Base-by-base conservation (phyloP, 2,329 filamentous ascomycete species). In the Neonectria hederae region DNA sequence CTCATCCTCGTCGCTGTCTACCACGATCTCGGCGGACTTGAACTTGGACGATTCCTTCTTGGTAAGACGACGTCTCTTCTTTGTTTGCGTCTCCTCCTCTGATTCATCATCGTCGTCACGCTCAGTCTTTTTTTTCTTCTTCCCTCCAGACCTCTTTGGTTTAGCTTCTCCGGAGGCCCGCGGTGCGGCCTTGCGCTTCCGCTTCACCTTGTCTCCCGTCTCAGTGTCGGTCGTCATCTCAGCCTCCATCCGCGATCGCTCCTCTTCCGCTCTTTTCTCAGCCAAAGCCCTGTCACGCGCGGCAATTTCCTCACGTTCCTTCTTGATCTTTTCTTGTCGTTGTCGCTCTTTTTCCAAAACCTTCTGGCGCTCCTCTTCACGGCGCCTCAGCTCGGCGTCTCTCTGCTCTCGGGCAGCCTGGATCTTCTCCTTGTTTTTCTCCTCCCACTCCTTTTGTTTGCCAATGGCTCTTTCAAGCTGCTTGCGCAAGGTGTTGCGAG, bases 401-500 rank as follows among this genome's bases (percentile, higher is more conserved):
- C 95, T 91, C 65, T 89, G 87, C 72, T 92, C 89, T 38, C 92
- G 87, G 8, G 96, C 94, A 57, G 93, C 90, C 66, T 91, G 88
- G 3, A 98, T 87, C 78, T 96, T 97, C 73, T 92, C 89, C 38
- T 94, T 93, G 76, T 98, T 97, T 82, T 92, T 93, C 73, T 94
- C 91, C 78, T 99, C 96, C 78, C 97, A 98, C 67, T 97, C 92
- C 67, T 88, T 90, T 77, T 99, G 96, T 70, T 88, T 91, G 69
- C 93, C 90, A 52, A 95, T 88, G 5, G 92, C 91, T 73, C 94
- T 90, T 74, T 97, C 93, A 13, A 99, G 87, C 78, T 99, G 95
- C 73, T 93, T 94, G 69, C 92, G 91, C 81, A 97, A 93, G 1
- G 97, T 99, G 77, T 97, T 97, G 65, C 92, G 90, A 69, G 93